These are phyloP conservation scores for Calcarisporium arbuscula DNA, from an alignment of 2,329 filamentous ascomycete genomes.

Conservation along the genomic window DNA sequence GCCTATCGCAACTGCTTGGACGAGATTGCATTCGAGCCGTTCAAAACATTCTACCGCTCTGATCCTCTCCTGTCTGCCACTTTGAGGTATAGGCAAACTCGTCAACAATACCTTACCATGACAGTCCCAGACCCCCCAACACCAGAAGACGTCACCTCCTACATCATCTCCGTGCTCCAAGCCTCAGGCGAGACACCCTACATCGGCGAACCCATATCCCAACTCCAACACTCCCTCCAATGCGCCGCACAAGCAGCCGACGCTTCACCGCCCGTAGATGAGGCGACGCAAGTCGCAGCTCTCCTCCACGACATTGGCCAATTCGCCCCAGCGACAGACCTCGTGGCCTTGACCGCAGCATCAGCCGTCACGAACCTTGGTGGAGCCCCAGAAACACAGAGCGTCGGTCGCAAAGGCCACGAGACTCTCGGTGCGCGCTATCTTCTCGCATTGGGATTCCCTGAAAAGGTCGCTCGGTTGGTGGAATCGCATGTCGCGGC, in stretches of 20 bases:
- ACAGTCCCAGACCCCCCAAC: conserved; percentile 5
- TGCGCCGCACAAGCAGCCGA: conserved; percentile 10
- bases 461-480: conserved; percentile 10
- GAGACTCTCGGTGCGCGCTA: conserved; percentile 9
- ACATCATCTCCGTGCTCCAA: conserved; percentile 9
- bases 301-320: conserved; percentile 15
- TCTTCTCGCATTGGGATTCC: conserved; percentile 11
- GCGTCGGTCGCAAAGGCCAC: conserved; percentile 13
- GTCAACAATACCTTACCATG: conserved; percentile 1
- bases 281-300: conserved; percentile 13
- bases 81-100: background rate
- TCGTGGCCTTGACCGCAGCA: conserved; percentile 7
- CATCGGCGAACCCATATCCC: conserved; percentile 14
- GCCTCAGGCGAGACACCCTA: conserved; percentile 10
- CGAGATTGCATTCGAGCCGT: too few relatives aligned
- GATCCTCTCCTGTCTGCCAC: too few relatives aligned
- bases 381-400: conserved; percentile 3
- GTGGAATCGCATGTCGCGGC: conserved; percentile 14
- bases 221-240: conserved; percentile 14
- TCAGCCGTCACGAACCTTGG: conserved; percentile 10
- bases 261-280: conserved; percentile 11
- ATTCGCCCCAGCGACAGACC: conserved; percentile 10
- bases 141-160: conserved; percentile 9
- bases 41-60: too few relatives aligned
- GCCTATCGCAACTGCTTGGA: too few relatives aligned